Percentiles rank a stretch among this genome's conserved stretches.
phyloP scores from a whole-genome alignment of 148 eudicot genomes.

The Heliamphora exappendiculata region DNA sequence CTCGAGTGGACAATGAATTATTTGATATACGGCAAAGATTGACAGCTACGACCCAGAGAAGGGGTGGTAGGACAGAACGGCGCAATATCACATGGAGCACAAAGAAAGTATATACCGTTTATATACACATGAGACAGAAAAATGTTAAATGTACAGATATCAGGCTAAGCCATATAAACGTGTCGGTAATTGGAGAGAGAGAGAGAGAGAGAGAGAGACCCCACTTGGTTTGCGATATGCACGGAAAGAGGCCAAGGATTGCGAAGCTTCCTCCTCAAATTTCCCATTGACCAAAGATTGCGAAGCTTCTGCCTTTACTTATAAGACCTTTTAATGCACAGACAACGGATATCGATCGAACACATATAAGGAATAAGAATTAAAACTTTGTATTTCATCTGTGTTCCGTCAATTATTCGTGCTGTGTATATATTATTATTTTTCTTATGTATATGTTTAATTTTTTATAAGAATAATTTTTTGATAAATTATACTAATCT shows the following conservation, averaged over 20 bases:
- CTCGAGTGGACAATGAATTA: not conserved
- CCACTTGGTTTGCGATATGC: constrained; percentile 4
- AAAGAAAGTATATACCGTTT: not conserved
- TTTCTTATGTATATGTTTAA: too few species aligned
- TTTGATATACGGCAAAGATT: not conserved
- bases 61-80: not conserved
- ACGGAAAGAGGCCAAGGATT: constrained; percentile 1
- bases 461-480: too few species aligned
- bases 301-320: too few species aligned
- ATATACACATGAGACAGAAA: not conserved
- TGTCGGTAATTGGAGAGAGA: constrained; percentile 10
- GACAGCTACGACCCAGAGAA: constrained; percentile 5
- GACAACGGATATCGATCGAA: too few species aligned
- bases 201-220: not conserved
- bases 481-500: too few species aligned
- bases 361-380: too few species aligned
- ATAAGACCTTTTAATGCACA: too few species aligned
- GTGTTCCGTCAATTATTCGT: too few species aligned
- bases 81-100: not conserved
- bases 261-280: constrained; percentile 9
- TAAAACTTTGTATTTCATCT: too few species aligned
- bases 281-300: too few species aligned
- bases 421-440: too few species aligned
- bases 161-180: not conserved
- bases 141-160: not conserved